Evolutionary conservation across 345 rosid species (phyloP), one percentile per base, ranked within the genome.

Genomic region (Brassica rapa): DNA sequence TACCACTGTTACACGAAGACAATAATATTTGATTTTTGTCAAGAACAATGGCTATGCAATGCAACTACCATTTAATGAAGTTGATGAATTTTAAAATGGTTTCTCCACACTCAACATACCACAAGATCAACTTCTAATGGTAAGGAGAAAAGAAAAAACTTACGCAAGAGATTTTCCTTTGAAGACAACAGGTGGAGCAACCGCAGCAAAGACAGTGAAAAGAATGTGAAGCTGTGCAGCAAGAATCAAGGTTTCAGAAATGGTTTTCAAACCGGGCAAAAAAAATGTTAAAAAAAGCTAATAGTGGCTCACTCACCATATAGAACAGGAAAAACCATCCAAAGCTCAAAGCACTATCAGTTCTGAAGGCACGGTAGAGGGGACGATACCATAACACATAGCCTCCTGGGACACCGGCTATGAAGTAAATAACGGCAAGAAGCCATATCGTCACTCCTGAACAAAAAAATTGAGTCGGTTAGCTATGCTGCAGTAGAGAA

Each of bases 141-240:
- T 9, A 1, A 53, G 8, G 55, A 12, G 16, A 46, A 46, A 46
- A 2, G 16, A 5, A 51, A 62, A 62, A 61, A 83, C 96, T 81
- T 88, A 96, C 98, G 99, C 82, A 16, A 96, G 91, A 74, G 98
- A 91, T 84, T 96, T 93, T 71, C 99, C 98, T 84, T 85, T 93
- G 88, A 96, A 96, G 82, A 96, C 68, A 7, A 96, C 76, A 35
- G 99, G 98, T 61, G 99, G 99, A 72, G 99, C 97, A 72, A 96
- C 95, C 0, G 99, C 93, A 79, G 98, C 97, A 23, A 90, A 68
- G 76, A 96, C 78, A 68, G 86, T 83, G 81, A 93, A 93, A 70
- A 81, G 87, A 76, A 91, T 88, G 74, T 96, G 99, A 72, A 96
- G 39, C 98, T 96, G 91, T 74, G 90, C 76, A 84, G 29, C 62